Conservation (phyloP, 2,329 filamentous ascomycete species). For the Microdochium nivale region DNA sequence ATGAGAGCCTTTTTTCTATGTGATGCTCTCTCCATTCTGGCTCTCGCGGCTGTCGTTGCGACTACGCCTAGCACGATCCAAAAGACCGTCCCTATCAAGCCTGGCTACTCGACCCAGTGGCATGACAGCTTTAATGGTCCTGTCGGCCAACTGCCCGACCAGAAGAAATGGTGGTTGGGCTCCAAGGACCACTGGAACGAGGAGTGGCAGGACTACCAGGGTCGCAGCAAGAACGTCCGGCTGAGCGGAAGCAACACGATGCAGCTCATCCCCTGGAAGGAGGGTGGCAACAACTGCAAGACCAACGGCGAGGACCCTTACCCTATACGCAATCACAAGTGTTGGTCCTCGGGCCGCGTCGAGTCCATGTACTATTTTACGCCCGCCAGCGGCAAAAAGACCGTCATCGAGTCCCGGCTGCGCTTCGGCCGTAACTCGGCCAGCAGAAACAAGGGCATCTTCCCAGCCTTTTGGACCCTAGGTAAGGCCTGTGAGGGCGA, state of each 20-base stretch:
- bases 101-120: conserved; percentile 34
- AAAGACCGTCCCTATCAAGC: conserved; percentile 23
- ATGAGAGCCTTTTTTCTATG: not conserved
- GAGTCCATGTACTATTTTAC: conserved; percentile 38
- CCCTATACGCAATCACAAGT: not conserved
- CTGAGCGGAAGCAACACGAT: conserved; percentile 39
- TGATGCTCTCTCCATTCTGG: not conserved
- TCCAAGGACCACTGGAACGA: conserved; percentile 23
- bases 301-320: not conserved
- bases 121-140: conserved; percentile 34
- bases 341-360: conserved; percentile 42
- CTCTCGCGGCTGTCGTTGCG: not conserved
- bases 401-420: conserved; percentile 34
- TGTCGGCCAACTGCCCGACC: conserved; percentile 26
- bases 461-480: conserved; percentile 46
- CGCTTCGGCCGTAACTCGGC: conserved; percentile 31
- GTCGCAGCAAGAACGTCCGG: conserved; percentile 35
- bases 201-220: conserved; percentile 38
- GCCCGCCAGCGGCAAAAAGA: conserved; percentile 27
- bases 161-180: conserved; percentile 25
- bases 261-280: conserved; percentile 38
- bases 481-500: conserved; percentile 36
- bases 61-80: conserved; percentile 1
- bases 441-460: conserved; percentile 36
- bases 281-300: conserved; percentile 15